phyloP scores from a whole-genome alignment of 805 yeast genomes.

The Candida sphagnicola region DNA sequence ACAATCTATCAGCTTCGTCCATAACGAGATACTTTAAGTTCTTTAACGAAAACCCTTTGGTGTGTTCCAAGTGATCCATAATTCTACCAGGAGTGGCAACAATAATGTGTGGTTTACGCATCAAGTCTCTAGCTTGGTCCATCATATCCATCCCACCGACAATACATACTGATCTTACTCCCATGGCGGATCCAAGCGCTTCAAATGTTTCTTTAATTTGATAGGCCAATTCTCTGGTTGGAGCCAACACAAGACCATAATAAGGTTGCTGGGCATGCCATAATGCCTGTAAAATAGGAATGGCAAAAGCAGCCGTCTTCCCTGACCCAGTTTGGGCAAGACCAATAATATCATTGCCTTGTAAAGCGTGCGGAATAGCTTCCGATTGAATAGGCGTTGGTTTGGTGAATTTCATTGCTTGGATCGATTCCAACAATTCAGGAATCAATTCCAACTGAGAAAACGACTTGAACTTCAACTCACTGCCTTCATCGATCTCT shows the following conservation, averaged over 20 bases:
- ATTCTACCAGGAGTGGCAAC: slow-evolving; percentile 96
- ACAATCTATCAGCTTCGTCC: slow-evolving; percentile 95
- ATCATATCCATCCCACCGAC: slow-evolving; percentile 99
- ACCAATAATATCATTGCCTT: slow-evolving; percentile 91
- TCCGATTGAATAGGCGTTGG: slow-evolving; percentile 95
- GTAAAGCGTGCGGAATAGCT: slow-evolving; percentile 85
- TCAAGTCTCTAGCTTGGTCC: slow-evolving; percentile 92
- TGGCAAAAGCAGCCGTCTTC: slow-evolving; percentile 97
- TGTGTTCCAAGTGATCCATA: slow-evolving; percentile 89
- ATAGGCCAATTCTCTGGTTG: slow-evolving; percentile 81
- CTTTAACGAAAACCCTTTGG: slow-evolving; percentile 82
- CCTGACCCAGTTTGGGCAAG: slow-evolving; percentile 98
- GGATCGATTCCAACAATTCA: slow-evolving; percentile 76
- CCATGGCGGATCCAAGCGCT: slow-evolving; percentile 89
- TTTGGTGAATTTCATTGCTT: slow-evolving; percentile 63
- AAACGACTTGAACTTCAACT: slow-evolving; percentile 37
- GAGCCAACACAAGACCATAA: slow-evolving; percentile 84
- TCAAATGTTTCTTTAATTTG: slow-evolving; percentile 94
- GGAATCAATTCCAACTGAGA: slow-evolving; percentile 63
- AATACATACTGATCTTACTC: slow-evolving; percentile 80
- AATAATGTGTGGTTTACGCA: slow-evolving; percentile 89
- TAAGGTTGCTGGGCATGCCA: slow-evolving; percentile 89
- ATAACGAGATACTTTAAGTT: slow-evolving; percentile 79
- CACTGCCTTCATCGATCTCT: slow-evolving; percentile 16
- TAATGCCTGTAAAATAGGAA: slow-evolving; percentile 86